These are phyloP conservation scores for Trichosporon ovoides DNA, from an alignment of 1,284 basidiomycete species.

Conservation along the genomic window DNA sequence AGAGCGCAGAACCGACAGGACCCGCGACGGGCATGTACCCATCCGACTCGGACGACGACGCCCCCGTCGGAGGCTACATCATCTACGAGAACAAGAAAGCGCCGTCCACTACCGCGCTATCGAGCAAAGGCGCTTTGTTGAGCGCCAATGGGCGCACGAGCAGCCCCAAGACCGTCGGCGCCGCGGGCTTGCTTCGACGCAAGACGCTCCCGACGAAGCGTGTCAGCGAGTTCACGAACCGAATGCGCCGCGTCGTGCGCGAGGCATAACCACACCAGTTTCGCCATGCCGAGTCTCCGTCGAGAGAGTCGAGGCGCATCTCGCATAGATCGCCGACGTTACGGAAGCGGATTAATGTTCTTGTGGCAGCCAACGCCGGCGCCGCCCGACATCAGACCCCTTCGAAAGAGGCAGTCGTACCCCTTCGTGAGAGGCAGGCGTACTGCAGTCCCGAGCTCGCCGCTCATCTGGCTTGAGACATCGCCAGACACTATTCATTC, in stretches of 20 bases:
- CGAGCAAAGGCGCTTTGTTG: background rate
- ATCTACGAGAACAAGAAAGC: conserved; percentile 17
- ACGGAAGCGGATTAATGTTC: no score
- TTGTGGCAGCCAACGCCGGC: no score
- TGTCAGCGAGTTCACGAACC: conserved; percentile 9
- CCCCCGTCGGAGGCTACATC: conserved; percentile 39
- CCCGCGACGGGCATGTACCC: conserved; percentile 27
- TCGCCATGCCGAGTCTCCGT: no score
- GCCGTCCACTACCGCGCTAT: background rate
- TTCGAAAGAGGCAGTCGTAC: no score
- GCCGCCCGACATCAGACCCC: no score
- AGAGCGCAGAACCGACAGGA: background rate
- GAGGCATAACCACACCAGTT: background rate
- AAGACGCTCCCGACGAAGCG: conserved; percentile 20
- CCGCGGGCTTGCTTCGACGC: conserved; percentile 13
- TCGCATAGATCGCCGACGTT: no score
- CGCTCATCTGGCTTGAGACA: no score
- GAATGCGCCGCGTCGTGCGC: conserved; percentile 11
- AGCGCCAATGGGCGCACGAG: conserved; percentile 10
- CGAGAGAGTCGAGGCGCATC: no score
- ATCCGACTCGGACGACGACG: conserved; percentile 49
- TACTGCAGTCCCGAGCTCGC: no score
- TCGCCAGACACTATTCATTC: no score
- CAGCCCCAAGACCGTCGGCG: conserved; percentile 13
- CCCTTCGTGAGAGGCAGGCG: no score